Base-by-base conservation (phyloP, 768 basidiomycete species). In the Gymnopilus junonius region DNA sequence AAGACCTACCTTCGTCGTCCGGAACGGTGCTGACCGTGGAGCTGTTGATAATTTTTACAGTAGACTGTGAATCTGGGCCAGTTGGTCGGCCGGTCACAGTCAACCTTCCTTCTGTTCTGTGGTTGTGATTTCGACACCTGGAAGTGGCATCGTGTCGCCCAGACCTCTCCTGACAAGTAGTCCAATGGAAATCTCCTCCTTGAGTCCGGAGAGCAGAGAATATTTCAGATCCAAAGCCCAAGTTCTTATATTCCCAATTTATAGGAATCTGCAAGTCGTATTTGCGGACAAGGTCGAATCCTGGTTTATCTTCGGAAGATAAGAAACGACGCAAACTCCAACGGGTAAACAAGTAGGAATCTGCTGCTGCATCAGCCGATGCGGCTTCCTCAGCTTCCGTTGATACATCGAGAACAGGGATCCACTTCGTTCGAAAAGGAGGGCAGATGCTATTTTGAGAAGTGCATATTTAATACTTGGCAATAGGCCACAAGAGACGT, bases 201-300 rank as follows among this genome's bases (percentile, higher is more conserved):
- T 48, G 21, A 8, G n/a, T 20, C 10, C 10, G 54, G 6, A 62
- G 15, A 12, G 42, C 55, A 12, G 25, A 14, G 6, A 62, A 23
- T 4, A 48, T 27, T 4, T 56, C 42, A 21, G 54, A 34, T 4
- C 54, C 61, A 57, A 21, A 31, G 12, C 25, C 55, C 10, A 55
- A 55, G 42, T 55, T 62, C n/a, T 62, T 62, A 17, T 56, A 62
- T 15, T 62, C 61, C 42, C 43, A 56, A 4, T 45, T 40, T 1
- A 50, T 43, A 14, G 57, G 11, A 20, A 23, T 46, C 6, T 55
- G 21, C 4, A 62, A 34, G 23, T 34, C 34, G 35, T 55, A 55
- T n/a, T 61, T 42, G 20, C 37, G 39, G 20, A 61, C 39, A 17
- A 54, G 31, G 11, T 61, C 35, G 4, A 59, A 27, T 11, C 27